These are phyloP conservation scores for Penicilliopsis zonata DNA, from an alignment of 495 filamentous ascomycete genomes.

Conservation along the genomic window DNA sequence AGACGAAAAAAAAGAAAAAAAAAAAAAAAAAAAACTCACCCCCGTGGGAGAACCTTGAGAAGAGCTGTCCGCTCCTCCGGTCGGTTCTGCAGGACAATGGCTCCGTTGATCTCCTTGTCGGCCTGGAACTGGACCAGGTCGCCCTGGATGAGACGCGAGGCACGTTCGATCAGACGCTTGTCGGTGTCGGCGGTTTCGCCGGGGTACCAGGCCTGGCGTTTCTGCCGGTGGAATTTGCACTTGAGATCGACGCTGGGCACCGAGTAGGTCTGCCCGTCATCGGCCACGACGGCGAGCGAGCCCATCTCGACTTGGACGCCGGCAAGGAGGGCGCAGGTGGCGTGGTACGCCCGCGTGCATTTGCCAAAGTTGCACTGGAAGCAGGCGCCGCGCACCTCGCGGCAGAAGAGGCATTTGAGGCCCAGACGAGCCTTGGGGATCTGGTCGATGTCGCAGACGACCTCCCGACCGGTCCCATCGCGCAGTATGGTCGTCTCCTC, in stretches of 20 bases:
- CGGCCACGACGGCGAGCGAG: slow-evolving; percentile 72
- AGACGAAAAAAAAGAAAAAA: slow-evolving; percentile 9
- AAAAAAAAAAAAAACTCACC: slow-evolving; percentile 44
- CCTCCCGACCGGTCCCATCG: slow-evolving; percentile 56
- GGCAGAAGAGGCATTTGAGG: slow-evolving; percentile 88
- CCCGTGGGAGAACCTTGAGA: slow-evolving; percentile 76
- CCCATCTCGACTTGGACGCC: slow-evolving; percentile 86
- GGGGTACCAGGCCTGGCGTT: slow-evolving; percentile 56
- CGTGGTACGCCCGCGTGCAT: slow-evolving; percentile 87
- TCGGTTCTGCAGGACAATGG: slow-evolving; percentile 77
- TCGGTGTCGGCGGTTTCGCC: slow-evolving; percentile 64
- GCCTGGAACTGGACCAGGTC: slow-evolving; percentile 86
- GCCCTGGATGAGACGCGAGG: slow-evolving; percentile 51
- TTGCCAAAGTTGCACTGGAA: slow-evolving; percentile 97
- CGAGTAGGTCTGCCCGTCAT: slow-evolving; percentile 85
- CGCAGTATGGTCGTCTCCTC: slow-evolving; percentile 78
- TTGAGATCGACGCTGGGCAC: slow-evolving; percentile 81
- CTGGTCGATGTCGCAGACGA: slow-evolving; percentile 61
- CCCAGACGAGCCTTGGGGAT: slow-evolving; percentile 83
- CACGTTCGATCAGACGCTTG: slow-evolving; percentile 44
- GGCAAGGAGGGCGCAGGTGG: slow-evolving; percentile 83
- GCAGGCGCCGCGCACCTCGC: slow-evolving; percentile 83
- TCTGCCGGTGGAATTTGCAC: slow-evolving; percentile 86
- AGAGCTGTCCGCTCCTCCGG: slow-evolving; percentile 51
- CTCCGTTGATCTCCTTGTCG: slow-evolving; percentile 81